These are phyloP conservation scores for Adansonia digitata DNA, from an alignment of 345 rosid genomes.

Conservation along the genomic window DNA sequence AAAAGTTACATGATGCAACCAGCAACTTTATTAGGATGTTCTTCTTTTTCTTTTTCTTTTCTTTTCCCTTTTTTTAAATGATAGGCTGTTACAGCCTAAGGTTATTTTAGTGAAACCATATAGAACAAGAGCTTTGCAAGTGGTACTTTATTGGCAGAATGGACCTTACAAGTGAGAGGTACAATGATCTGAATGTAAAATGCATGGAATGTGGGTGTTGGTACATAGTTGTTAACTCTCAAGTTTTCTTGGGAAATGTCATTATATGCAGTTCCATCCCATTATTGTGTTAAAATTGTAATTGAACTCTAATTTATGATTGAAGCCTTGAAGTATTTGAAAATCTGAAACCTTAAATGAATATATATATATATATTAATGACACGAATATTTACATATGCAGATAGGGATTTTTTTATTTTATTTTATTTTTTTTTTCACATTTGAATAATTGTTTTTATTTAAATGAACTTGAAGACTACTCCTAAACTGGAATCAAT, in stretches of 20 bases:
- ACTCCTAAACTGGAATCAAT: too few species aligned
- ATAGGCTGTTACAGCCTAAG: neutral
- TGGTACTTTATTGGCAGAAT: neutral
- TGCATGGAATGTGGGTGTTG: neutral
- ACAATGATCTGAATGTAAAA: neutral
- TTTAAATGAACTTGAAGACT: too few species aligned
- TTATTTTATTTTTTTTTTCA: too few species aligned
- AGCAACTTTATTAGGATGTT: neutral
- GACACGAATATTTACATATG: too few species aligned
- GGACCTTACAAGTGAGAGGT: neutral
- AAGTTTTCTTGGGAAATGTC: neutral
- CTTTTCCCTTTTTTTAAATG: neutral
- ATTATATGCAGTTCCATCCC: neutral
- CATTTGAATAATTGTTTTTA: too few species aligned
- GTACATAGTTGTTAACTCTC: neutral
- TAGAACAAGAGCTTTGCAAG: neutral
- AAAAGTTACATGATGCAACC: neutral
- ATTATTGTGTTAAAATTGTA: too few species aligned
- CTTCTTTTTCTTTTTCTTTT: neutral
- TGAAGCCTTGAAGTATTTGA: too few species aligned
- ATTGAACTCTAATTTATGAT: too few species aligned
- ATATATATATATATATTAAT: too few species aligned
- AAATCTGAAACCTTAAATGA: too few species aligned
- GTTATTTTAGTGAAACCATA: neutral
- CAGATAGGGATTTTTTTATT: too few species aligned